Evolutionary conservation across 2,329 filamentous ascomycete genomes (phyloP), one percentile per base, ranked within the genome.

Genomic region (Monilinia fructicola): DNA sequence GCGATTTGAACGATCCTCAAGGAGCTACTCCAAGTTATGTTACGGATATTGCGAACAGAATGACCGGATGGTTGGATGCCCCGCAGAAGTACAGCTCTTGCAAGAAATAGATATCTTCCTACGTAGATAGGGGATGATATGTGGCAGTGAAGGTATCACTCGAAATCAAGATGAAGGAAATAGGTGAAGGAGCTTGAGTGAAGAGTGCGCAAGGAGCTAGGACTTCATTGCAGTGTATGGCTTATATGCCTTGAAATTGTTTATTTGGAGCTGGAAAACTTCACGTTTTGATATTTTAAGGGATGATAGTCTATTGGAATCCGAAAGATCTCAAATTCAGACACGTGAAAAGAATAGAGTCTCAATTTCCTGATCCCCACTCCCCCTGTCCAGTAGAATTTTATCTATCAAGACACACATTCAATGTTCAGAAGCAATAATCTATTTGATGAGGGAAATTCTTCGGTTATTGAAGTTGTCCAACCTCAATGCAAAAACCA

Each of bases 41-140:
- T 67, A 72, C 65, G 35, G 74, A 76, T 59, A 67, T 76, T 64
- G 74, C 74, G 23, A 76, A 76, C 46, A 69, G 73, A 11, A 68
- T 68, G 62, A 68, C 58, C 3, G 65, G 65, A 6, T 65, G 64
- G 64, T 46, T 65, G 64, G 21, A 65, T 44, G 64, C 64, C 2
- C n/a, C 48, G 11, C 56, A 59, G 14, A 65, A 53, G 26, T 65
- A 26, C 10, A 14, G 46, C 14, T 52, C 54, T 28, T 65, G 61
- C 18, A 46, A 64, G 38, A 64, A 54, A 38, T 64, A 63, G 50
- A 21, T 64, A 5, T 18, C 0, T 11, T 14, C 10, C 46, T 26
- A 18, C 23, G 28, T 5, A 11, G 9, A 5, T 12, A 18, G 21
- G 31, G 31, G 11, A 3, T 18, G 10, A 2, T 14, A 2, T 38